Percentiles rank a stretch among this genome's conserved stretches.
These are phyloP conservation scores for Oehlia diaphana DNA, from an alignment of 192 early-diverging fungal species.

Conservation along the genomic window DNA sequence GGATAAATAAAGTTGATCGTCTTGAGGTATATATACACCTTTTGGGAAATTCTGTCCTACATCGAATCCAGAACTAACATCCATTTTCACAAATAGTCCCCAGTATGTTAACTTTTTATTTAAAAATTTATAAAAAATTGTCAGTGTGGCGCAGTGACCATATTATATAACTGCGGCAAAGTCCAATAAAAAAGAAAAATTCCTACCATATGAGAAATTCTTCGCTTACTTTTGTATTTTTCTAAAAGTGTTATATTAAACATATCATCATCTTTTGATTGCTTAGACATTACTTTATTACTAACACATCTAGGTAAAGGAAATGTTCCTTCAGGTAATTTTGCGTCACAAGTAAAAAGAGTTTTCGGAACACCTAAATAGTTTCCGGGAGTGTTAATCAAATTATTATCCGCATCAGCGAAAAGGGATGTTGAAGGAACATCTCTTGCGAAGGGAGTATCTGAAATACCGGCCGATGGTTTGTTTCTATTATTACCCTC, in stretches of 20 bases:
- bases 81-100: neutral
- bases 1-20: neutral
- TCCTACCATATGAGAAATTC: slow-evolving; percentile 11
- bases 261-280: neutral
- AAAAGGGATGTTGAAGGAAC: neutral
- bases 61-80: neutral
- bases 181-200: neutral
- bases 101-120: neutral
- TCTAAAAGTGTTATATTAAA: neutral
- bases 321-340: neutral
- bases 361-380: neutral
- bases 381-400: neutral
- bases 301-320: slow-evolving; percentile 15
- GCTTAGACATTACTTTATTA: neutral
- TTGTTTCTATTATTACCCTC: neutral
- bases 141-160: neutral
- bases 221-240: neutral
- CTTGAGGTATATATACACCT: neutral
- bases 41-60: neutral
- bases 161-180: neutral
- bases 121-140: neutral
- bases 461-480: neutral
- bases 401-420: neutral
- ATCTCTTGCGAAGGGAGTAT: neutral
- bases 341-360: neutral